phyloP scores from a whole-genome alignment of 495 filamentous ascomycete genomes.

The Sordaria brevicollis region DNA sequence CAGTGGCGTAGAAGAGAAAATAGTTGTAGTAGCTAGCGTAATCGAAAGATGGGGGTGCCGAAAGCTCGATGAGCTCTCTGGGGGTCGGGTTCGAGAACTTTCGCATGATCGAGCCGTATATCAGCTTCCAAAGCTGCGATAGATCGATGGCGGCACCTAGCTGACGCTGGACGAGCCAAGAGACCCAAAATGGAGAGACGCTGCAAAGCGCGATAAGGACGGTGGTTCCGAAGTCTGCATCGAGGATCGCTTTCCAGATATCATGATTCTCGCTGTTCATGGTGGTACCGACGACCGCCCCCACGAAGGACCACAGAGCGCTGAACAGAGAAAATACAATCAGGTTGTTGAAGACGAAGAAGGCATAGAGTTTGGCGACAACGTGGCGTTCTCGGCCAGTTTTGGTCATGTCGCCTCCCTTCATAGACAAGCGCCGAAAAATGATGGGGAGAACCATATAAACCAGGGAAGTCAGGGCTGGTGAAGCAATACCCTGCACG shows the following conservation, averaged over 20 bases:
- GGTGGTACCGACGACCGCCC: slow-evolving; percentile 48
- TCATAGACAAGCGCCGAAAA: slow-evolving; percentile 72
- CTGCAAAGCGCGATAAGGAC: slow-evolving; percentile 61
- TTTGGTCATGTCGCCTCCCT: slow-evolving; percentile 79
- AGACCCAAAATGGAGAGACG: slow-evolving; percentile 86
- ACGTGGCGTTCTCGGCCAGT: slow-evolving; percentile 92
- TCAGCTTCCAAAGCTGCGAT: slow-evolving; percentile 67
- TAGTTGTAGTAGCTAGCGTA: slow-evolving; percentile 96
- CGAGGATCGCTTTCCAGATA: slow-evolving; percentile 58
- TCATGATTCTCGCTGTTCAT: slow-evolving; percentile 28
- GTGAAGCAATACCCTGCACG: slow-evolving; percentile 90
- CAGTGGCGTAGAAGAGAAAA: slow-evolving; percentile 88
- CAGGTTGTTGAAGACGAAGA: slow-evolving; percentile 97
- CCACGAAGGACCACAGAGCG: slow-evolving; percentile 62
- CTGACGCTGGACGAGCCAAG: slow-evolving; percentile 85
- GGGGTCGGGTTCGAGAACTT: slow-evolving; percentile 83
- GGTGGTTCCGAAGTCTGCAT: slow-evolving; percentile 47
- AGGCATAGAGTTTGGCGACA: slow-evolving; percentile 79
- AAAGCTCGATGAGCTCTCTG: slow-evolving; percentile 84
- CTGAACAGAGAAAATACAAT: slow-evolving; percentile 86
- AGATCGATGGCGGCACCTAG: slow-evolving; percentile 85
- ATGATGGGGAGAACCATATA: slow-evolving; percentile 84
- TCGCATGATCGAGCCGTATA: slow-evolving; percentile 71
- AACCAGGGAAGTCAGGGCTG: slow-evolving; percentile 77
- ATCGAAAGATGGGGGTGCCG: slow-evolving; percentile 85